Conservation (phyloP, 192 early-diverging fungal genomes). For the Gryganskiella cystojenkinii region DNA sequence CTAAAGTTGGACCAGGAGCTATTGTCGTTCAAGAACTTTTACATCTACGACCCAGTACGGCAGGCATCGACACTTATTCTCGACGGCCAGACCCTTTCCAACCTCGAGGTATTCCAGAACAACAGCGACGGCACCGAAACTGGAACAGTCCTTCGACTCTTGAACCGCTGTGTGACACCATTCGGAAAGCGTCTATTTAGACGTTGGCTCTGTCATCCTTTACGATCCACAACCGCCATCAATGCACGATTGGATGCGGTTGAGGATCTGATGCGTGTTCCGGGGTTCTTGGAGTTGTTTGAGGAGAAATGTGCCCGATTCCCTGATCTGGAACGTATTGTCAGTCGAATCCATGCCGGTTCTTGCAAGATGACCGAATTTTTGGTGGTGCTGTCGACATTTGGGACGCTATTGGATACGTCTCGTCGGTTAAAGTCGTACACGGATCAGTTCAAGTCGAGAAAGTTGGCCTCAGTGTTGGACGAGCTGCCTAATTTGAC, state of each 20-base stretch:
- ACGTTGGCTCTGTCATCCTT: conserved; percentile 91
- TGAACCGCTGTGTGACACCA: conserved; percentile 88
- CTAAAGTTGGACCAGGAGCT: conserved; percentile 90
- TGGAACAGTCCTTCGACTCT: conserved; percentile 87
- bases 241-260: conserved; percentile 89
- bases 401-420: conserved; percentile 50
- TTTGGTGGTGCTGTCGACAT: conserved; percentile 72
- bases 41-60: conserved; percentile 85
- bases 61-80: conserved; percentile 80
- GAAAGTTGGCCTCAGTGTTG: conserved; percentile 61
- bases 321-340: conserved; percentile 91
- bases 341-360: conserved; percentile 90
- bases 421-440: conserved; percentile 48
- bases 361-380: conserved; percentile 91
- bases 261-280: conserved; percentile 76
- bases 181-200: conserved; percentile 88
- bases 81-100: conserved; percentile 93
- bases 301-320: conserved; percentile 60
- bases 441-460: conserved; percentile 63
- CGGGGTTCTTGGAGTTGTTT: conserved; percentile 62
- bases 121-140: conserved; percentile 74
- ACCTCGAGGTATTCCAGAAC: conserved; percentile 93
- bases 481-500: conserved; percentile 64
- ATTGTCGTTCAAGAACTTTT: conserved; percentile 87
- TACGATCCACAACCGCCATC: conserved; percentile 75